phyloP scores from a whole-genome alignment of 345 rosid genomes.

The Cardiospermum halicacabum region DNA sequence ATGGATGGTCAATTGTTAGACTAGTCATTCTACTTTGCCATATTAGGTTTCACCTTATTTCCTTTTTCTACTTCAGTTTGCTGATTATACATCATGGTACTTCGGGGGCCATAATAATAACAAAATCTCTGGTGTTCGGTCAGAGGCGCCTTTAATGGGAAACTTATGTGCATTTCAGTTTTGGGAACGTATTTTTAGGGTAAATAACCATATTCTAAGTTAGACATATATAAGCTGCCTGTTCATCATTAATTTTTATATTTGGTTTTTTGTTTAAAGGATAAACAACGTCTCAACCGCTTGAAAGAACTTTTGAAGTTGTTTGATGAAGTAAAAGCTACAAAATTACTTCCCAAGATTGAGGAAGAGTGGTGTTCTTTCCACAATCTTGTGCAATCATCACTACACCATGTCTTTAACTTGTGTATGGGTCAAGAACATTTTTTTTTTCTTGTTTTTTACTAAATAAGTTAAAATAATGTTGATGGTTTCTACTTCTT shows the following conservation, averaged over 20 bases:
- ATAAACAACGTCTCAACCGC: slow-evolving; percentile 64
- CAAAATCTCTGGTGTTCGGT: slow-evolving; percentile 43
- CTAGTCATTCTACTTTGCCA: slow-evolving; percentile 16
- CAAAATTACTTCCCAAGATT: slow-evolving; percentile 36
- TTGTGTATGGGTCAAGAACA: slow-evolving; percentile 47
- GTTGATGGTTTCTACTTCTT: background rate
- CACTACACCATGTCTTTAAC: slow-evolving; percentile 68
- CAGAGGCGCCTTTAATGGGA: slow-evolving; percentile 57
- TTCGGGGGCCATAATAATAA: slow-evolving; percentile 42
- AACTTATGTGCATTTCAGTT: slow-evolving; percentile 80
- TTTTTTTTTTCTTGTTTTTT: slow-evolving; percentile 9
- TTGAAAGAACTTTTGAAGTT: slow-evolving; percentile 43
- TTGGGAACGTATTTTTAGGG: slow-evolving; percentile 86
- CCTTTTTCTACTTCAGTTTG: slow-evolving; percentile 46
- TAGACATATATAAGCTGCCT: slow-evolving; percentile 4
- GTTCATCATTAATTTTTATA: slow-evolving; percentile 9
- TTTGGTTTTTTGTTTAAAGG: slow-evolving; percentile 40
- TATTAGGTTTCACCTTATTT: too few species aligned
- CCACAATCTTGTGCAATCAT: slow-evolving; percentile 69
- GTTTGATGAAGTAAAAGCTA: slow-evolving; percentile 34
- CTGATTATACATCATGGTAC: slow-evolving; percentile 44
- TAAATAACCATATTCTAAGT: slow-evolving; percentile 19
- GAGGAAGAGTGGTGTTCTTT: slow-evolving; percentile 91
- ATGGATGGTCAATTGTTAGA: slow-evolving; percentile 13
- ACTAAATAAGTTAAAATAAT: background rate